Conservation (phyloP, 2,329 filamentous ascomycete species). For the Periconia digitata region DNA sequence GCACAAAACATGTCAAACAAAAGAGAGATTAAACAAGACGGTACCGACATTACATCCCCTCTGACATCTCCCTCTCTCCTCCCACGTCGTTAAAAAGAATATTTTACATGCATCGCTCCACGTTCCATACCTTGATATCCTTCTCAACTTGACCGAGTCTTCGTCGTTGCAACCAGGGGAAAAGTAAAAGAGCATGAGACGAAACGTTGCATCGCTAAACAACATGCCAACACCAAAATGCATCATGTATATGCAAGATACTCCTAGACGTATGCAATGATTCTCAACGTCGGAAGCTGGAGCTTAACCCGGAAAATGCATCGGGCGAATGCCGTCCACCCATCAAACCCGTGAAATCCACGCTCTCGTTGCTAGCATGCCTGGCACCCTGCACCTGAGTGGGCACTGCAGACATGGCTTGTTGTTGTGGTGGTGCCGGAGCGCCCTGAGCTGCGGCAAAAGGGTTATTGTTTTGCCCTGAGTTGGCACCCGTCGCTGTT, state of each 20-base stretch:
- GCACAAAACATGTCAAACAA: no score
- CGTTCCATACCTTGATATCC: not conserved
- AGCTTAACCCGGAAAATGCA: constrained; percentile 75
- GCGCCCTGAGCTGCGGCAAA: constrained; percentile 44
- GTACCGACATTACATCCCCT: not conserved
- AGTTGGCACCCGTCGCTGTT: constrained; percentile 24
- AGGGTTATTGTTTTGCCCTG: constrained; percentile 60
- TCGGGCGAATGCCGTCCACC: constrained; percentile 75
- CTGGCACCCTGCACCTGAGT: constrained; percentile 32
- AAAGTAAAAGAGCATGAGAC: constrained; percentile 1
- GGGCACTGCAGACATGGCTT: constrained; percentile 12
- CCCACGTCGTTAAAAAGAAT: not conserved
- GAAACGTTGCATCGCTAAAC: constrained; percentile 1
- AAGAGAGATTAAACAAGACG: not conserved
- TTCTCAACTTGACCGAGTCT: not conserved
- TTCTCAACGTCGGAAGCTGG: constrained; percentile 45
- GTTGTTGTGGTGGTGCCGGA: constrained; percentile 23
- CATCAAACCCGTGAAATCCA: constrained; percentile 63
- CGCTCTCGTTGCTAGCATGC: constrained; percentile 69
- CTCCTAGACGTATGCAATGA: constrained; percentile 7
- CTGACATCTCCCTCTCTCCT: not conserved
- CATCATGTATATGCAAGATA: constrained; percentile 4
- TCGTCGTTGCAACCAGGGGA: not conserved
- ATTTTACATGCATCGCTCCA: not conserved
- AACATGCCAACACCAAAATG: constrained; percentile 3